Evolutionary conservation across 495 filamentous ascomycete species (phyloP).

Genomic region (Trichoderma virens): DNA sequence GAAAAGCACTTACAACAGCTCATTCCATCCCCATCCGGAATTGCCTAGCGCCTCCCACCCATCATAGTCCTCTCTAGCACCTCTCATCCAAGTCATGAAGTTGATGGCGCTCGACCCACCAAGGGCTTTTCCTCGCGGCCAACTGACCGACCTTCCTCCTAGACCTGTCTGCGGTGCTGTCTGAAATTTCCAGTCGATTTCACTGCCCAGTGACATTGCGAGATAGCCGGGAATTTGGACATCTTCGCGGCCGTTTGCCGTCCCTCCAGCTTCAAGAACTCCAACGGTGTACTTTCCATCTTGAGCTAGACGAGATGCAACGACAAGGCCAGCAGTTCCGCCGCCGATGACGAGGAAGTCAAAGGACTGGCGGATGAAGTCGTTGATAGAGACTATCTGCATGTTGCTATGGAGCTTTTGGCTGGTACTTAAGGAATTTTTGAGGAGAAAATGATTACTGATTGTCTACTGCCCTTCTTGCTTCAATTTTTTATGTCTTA

Average conservation of each 20-base stretch:
- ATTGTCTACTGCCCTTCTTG: too few species aligned
- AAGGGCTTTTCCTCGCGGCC: constrained; percentile 9
- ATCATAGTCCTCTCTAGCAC: constrained; percentile 40
- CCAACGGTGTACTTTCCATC: not conserved
- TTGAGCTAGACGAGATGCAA: constrained; percentile 46
- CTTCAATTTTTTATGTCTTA: too few species aligned
- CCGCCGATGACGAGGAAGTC: constrained; percentile 54
- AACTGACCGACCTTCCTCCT: not conserved
- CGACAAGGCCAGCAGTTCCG: constrained; percentile 50
- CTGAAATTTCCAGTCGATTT: not conserved
- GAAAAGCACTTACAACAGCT: constrained; percentile 16
- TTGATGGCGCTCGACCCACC: constrained; percentile 14
- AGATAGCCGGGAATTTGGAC: not conserved
- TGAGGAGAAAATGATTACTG: too few species aligned
- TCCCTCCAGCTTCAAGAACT: not conserved
- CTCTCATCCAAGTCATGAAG: constrained; percentile 30
- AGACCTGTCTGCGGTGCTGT: not conserved
- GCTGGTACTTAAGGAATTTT: too few species aligned
- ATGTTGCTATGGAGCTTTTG: not conserved
- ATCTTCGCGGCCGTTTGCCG: not conserved
- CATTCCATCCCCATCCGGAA: constrained; percentile 22
- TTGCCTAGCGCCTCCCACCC: constrained; percentile 49
- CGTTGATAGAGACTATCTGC: not conserved
- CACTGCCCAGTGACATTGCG: not conserved
- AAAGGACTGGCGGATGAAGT: not conserved